These are phyloP conservation scores for Microsporum canis DNA, from an alignment of 2,329 filamentous ascomycete species.

Conservation along the genomic window DNA sequence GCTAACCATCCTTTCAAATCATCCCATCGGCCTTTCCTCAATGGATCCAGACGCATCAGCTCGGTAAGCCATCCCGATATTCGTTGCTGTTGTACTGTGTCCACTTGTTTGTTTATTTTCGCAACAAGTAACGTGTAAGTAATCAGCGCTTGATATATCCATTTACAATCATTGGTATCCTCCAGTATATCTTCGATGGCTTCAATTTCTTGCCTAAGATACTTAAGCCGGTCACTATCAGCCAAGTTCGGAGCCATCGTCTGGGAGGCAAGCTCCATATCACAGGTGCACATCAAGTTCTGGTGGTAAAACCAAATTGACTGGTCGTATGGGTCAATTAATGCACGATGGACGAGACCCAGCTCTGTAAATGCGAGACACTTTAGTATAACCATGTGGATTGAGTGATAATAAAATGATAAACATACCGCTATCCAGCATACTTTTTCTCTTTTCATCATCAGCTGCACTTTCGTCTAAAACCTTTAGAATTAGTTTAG, in stretches of 20 bases:
- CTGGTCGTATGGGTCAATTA: slow-evolving; percentile 89
- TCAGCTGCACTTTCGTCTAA: slow-evolving; percentile 59
- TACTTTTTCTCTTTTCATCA: slow-evolving; percentile 49
- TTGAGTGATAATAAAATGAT: not conserved
- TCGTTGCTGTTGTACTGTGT: slow-evolving; percentile 34
- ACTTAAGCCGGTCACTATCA: slow-evolving; percentile 49
- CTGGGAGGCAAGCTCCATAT: slow-evolving; percentile 34
- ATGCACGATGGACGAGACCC: slow-evolving; percentile 58
- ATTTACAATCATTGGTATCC: slow-evolving; percentile 63
- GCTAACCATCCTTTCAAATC: slow-evolving; percentile 48
- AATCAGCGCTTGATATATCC: slow-evolving; percentile 79
- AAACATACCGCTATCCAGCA: slow-evolving; percentile 57
- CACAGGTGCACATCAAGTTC: slow-evolving; percentile 63
- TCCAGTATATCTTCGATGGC: slow-evolving; percentile 57
- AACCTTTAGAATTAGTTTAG: slow-evolving; percentile 66
- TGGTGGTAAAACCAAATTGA: slow-evolving; percentile 97
- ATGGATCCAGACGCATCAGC: slow-evolving; percentile 59
- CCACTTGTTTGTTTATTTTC: slow-evolving; percentile 39
- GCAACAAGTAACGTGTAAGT: slow-evolving; percentile 56
- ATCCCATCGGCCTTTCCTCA: slow-evolving; percentile 63
- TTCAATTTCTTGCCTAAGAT: slow-evolving; percentile 60
- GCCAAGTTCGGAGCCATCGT: slow-evolving; percentile 56
- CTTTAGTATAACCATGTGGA: not conserved
- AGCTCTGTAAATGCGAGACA: slow-evolving; percentile 47
- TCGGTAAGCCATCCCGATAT: slow-evolving; percentile 51